These are phyloP conservation scores for Cladophialophora psammophila DNA, from an alignment of 2,329 filamentous ascomycete species.

Conservation along the genomic window DNA sequence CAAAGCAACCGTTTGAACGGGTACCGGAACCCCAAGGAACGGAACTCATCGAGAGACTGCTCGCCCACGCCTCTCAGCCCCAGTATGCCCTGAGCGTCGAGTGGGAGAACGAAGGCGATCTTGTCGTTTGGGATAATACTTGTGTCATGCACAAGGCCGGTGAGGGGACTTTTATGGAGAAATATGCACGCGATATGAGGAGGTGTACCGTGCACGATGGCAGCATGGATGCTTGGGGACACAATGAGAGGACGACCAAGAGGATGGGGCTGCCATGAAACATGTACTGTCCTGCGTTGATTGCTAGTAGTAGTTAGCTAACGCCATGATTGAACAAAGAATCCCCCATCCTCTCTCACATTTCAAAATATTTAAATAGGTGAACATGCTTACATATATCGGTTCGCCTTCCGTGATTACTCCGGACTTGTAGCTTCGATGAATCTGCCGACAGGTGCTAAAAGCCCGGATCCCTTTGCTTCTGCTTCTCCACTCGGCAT, in stretches of 20 bases:
- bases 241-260: conserved; percentile 48
- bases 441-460: neutral
- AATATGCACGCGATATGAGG: conserved; percentile 61
- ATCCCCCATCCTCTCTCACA: no score
- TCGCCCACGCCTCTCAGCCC: conserved; percentile 56
- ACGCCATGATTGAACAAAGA: no score
- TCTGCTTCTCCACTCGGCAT: conserved; percentile 12
- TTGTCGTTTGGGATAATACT: conserved; percentile 68
- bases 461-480: neutral
- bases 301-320: neutral
- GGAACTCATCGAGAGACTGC: conserved; percentile 47
- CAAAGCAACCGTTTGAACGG: conserved; percentile 30
- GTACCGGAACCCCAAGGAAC: conserved; percentile 45
- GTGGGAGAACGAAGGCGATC: conserved; percentile 59
- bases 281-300: neutral
- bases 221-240: conserved; percentile 52
- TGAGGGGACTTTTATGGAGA: conserved; percentile 57
- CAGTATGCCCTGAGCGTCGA: conserved; percentile 57
- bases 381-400: no score
- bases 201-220: conserved; percentile 64
- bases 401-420: neutral
- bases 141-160: conserved; percentile 63
- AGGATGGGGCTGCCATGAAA: conserved; percentile 44
- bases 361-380: no score
- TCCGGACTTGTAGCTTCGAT: neutral